A percentile compares a stretch with the other conserved stretches of the same genome.
These are phyloP conservation scores for Nakaseomyces nivariensis DNA, from an alignment of 1,139 yeast genomes.

Conservation along the genomic window DNA sequence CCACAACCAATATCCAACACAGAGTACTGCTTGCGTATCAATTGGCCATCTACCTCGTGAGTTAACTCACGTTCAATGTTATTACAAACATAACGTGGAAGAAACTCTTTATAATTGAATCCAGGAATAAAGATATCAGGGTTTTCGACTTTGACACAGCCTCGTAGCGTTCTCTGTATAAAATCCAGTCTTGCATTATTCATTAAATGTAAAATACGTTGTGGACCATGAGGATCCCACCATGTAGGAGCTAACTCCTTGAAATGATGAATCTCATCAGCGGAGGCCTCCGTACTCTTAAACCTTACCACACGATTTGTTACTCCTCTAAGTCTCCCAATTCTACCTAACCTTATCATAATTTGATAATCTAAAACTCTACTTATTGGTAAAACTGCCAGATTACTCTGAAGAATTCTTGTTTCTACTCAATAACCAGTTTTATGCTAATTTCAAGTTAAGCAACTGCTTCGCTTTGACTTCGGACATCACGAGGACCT, in stretches of 20 bases:
- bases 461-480: no score
- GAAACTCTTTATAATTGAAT: constrained; percentile 47
- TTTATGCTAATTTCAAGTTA: no score
- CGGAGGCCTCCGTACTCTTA: constrained; percentile 22
- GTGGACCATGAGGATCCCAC: constrained; percentile 97
- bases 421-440: no score
- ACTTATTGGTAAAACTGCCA: background rate
- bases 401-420: no score
- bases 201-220: constrained; percentile 89
- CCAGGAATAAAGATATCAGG: constrained; percentile 68
- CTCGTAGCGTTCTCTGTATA: constrained; percentile 49
- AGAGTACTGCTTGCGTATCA: constrained; percentile 30
- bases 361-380: no score
- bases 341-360: background rate
- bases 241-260: constrained; percentile 76
- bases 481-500: no score
- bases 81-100: constrained; percentile 45
- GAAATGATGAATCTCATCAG: constrained; percentile 67
- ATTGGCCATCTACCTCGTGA: constrained; percentile 35
- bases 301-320: background rate
- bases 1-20: constrained; percentile 95
- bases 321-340: background rate
- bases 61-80: constrained; percentile 42
- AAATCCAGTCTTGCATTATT: constrained; percentile 83
- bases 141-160: constrained; percentile 33